Conservation (phyloP, 106 monocot species). For the Chionographis japonica region DNA sequence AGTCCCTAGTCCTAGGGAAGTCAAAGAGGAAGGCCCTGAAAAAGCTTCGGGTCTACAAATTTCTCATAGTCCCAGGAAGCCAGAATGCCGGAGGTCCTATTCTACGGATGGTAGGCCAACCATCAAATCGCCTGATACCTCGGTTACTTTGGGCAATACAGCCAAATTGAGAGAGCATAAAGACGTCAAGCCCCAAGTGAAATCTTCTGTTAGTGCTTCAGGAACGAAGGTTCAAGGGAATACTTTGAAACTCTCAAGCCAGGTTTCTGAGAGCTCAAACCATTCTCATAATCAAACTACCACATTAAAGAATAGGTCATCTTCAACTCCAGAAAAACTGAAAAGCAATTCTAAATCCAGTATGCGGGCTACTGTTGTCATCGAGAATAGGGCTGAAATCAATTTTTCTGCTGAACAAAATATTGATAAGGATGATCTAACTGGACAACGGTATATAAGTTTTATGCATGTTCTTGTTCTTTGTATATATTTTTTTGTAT, state of each 20-base stretch:
- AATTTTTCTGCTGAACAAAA: slow-evolving; percentile 56
- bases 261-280: slow-evolving; percentile 16
- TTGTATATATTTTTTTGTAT: slow-evolving; percentile 1
- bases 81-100: slow-evolving; percentile 18
- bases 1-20: slow-evolving; percentile 14
- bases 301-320: slow-evolving; percentile 26
- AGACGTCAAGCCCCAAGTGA: slow-evolving; percentile 19
- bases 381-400: slow-evolving; percentile 48
- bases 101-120: slow-evolving; percentile 19
- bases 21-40: slow-evolving; percentile 19
- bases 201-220: slow-evolving; percentile 12
- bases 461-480: background rate
- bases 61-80: slow-evolving; percentile 20
- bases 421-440: slow-evolving; percentile 32
- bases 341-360: slow-evolving; percentile 45
- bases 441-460: slow-evolving; percentile 32
- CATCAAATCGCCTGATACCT: slow-evolving; percentile 22
- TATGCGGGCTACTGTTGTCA: slow-evolving; percentile 1
- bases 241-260: slow-evolving; percentile 32
- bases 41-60: slow-evolving; percentile 7
- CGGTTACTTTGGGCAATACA: slow-evolving; percentile 10
- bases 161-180: slow-evolving; percentile 28
- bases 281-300: slow-evolving; percentile 16
- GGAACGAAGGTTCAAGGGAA: slow-evolving; percentile 30
- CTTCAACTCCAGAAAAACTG: slow-evolving; percentile 30